Conservation (phyloP, 306 rosid genomes). For the Ormosia emarginata region DNA sequence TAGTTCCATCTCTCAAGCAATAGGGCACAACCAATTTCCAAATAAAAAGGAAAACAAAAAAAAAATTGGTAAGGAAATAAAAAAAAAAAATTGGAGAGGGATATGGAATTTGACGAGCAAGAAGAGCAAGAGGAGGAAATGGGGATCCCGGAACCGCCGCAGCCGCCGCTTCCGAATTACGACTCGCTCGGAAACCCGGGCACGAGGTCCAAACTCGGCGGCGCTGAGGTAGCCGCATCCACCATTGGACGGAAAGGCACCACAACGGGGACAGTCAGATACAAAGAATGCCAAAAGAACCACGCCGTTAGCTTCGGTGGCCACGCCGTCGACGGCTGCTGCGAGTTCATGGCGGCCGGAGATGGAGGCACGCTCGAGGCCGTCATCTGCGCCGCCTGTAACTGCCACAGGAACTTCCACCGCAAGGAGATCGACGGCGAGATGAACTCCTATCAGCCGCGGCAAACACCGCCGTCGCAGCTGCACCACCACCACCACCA, state of each 20-base stretch:
- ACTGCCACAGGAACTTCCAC: conserved; percentile 95
- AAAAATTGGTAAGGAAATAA: not conserved
- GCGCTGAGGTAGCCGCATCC: conserved; percentile 21
- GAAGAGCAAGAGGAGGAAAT: conserved; percentile 62
- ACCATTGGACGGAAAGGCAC: conserved; percentile 20
- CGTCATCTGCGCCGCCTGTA: conserved; percentile 89
- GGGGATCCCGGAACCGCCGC: conserved; percentile 48
- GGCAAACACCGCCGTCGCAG: not conserved
- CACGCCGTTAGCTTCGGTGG: conserved; percentile 80
- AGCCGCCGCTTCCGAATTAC: conserved; percentile 36
- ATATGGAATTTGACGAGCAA: conserved; percentile 80
- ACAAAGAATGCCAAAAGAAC: conserved; percentile 84
- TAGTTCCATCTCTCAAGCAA: not conserved
- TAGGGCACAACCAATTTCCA: not conserved
- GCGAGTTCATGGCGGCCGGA: conserved; percentile 90
- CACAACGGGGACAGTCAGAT: conserved; percentile 26
- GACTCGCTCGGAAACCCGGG: conserved; percentile 45
- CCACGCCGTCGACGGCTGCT: conserved; percentile 89
- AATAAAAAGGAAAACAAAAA: no score
- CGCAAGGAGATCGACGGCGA: conserved; percentile 71
- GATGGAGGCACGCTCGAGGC: conserved; percentile 83
- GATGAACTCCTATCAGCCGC: conserved; percentile 20
- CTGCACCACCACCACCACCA: conserved; percentile 38
- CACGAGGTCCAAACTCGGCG: conserved; percentile 12
- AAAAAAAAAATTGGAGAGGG: not conserved